phyloP scores from a whole-genome alignment of 2,329 filamentous ascomycete species.

The Aspergillus sp. region DNA sequence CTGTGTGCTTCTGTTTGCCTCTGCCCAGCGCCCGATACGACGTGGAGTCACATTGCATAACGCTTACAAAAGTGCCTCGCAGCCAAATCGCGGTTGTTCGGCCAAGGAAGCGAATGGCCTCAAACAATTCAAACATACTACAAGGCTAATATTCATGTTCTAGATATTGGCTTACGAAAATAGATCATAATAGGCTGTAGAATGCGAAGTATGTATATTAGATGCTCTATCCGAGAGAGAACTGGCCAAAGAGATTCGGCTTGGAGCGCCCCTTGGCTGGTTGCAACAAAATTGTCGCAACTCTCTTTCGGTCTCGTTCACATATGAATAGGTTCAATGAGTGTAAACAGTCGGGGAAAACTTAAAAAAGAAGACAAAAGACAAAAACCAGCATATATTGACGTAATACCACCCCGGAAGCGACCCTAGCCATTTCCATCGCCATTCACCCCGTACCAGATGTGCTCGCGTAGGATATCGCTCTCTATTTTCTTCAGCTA shows the following conservation, averaged over 20 bases:
- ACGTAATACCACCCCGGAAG: constrained; percentile 49
- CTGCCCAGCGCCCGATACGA: neutral
- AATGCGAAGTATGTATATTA: neutral
- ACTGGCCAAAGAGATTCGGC: neutral
- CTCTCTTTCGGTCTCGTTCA: neutral
- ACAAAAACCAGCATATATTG: constrained; percentile 26
- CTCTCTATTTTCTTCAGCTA: constrained; percentile 3
- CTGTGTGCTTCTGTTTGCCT: constrained; percentile 1
- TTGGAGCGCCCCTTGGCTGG: neutral
- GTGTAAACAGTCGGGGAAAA: constrained; percentile 17
- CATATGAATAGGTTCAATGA: constrained; percentile 12
- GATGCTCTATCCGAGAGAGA: constrained; percentile 1
- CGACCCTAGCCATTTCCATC: constrained; percentile 49
- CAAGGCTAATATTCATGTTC: neutral
- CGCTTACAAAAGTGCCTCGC: neutral
- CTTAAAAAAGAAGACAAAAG: constrained; percentile 9
- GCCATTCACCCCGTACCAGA: constrained; percentile 28
- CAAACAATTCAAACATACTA: neutral
- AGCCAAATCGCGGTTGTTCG: neutral
- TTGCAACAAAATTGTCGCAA: neutral
- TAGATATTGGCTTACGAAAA: neutral
- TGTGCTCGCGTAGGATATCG: constrained; percentile 11
- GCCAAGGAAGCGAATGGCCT: neutral
- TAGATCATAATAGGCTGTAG: neutral
- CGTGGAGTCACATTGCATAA: neutral